These are phyloP conservation scores for Metahyphopichia silvanorum DNA, from an alignment of 805 yeast genomes.

Conservation along the genomic window DNA sequence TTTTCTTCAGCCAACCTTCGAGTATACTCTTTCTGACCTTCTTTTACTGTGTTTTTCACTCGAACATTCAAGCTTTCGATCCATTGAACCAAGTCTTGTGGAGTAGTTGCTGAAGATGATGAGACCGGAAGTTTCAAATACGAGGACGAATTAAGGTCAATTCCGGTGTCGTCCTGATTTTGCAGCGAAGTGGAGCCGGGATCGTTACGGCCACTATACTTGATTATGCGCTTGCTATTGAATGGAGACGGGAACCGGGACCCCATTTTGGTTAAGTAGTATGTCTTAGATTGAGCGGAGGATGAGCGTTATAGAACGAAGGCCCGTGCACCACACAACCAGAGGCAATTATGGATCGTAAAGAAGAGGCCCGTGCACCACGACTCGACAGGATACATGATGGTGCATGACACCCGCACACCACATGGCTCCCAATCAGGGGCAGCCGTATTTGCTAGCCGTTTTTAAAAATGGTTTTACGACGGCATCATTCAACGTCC, in stretches of 20 bases:
- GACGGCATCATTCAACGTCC: too few relatives aligned
- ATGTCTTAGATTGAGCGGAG: too few relatives aligned
- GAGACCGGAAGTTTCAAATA: background rate
- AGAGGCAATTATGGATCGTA: too few relatives aligned
- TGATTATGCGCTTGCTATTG: constrained; percentile 7
- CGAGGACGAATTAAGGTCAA: background rate
- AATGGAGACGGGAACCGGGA: constrained; percentile 21
- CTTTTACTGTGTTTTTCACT: constrained; percentile 11
- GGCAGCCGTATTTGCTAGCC: too few relatives aligned
- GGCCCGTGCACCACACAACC: too few relatives aligned
- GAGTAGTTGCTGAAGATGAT: background rate
- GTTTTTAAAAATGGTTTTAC: too few relatives aligned
- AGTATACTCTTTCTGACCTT: constrained; percentile 14
- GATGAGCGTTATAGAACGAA: too few relatives aligned
- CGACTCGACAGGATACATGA: too few relatives aligned
- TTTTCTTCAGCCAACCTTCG: constrained; percentile 4
- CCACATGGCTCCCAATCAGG: too few relatives aligned
- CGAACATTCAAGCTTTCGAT: constrained; percentile 24
- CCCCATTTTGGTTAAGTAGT: background rate
- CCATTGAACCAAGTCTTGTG: constrained; percentile 25
- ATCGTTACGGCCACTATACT: too few relatives aligned
- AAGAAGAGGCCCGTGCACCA: background rate
- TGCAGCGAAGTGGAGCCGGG: too few relatives aligned
- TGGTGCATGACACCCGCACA: too few relatives aligned
- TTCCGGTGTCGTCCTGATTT: constrained; percentile 3